Evolutionary conservation across 73 alveolate genomes (phyloP).

Genomic region (Paramecium tetraurelia): DNA sequence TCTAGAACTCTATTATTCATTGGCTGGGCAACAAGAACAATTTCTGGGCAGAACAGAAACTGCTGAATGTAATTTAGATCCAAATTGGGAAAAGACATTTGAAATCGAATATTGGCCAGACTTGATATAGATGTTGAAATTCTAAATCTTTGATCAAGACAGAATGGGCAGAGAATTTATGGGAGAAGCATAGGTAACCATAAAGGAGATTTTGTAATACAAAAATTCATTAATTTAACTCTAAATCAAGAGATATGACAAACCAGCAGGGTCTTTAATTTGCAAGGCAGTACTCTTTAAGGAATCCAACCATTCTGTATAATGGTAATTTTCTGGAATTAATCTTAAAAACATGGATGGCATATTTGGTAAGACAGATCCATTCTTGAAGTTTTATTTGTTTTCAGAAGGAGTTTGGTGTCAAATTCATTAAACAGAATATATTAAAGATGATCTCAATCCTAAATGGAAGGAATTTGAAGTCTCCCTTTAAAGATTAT

Average conservation of each 20-base stretch:
- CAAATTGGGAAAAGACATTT: conserved; percentile 68
- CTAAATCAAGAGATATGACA: neutral
- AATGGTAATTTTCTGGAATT: conserved; percentile 30
- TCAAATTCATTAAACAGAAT: conserved; percentile 60
- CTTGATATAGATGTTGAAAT: neutral
- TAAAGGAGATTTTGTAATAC: conserved; percentile 64
- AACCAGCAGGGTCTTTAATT: conserved; percentile 4
- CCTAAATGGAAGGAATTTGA: conserved; percentile 59
- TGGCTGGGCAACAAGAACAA: neutral
- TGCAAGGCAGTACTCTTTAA: neutral
- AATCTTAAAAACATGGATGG: conserved; percentile 54
- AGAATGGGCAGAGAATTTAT: conserved; percentile 54
- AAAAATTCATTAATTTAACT: conserved; percentile 40
- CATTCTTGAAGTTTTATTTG: conserved; percentile 48
- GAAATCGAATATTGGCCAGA: conserved; percentile 46
- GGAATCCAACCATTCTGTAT: conserved; percentile 17
- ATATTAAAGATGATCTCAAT: conserved; percentile 45
- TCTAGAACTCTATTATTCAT: conserved; percentile 32
- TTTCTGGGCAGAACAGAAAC: conserved; percentile 69
- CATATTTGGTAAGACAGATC: conserved; percentile 63
- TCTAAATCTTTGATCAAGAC: conserved; percentile 51
- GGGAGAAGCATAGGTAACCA: conserved; percentile 53
- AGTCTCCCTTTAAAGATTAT: conserved; percentile 34
- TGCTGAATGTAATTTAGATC: conserved; percentile 65
- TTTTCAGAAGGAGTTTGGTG: conserved; percentile 36